Percentiles rank a stretch among this genome's conserved stretches.
Conservation (phyloP, 768 basidiomycete genomes). For the Collybia nuda region DNA sequence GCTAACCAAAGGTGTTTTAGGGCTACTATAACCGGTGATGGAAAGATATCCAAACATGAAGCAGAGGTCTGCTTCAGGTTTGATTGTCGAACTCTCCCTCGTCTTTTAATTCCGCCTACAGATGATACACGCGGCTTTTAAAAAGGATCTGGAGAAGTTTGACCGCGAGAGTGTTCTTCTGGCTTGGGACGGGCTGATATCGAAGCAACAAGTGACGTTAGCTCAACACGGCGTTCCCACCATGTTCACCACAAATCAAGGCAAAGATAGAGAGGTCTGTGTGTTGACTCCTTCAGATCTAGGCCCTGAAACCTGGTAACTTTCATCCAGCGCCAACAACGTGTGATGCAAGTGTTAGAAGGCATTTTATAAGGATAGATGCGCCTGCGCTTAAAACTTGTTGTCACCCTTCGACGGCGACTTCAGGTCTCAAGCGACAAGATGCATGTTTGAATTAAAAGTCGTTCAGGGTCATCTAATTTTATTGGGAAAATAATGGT, state of each 20-base stretch:
- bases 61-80: slow-evolving; percentile 41
- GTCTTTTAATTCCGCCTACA: slow-evolving; percentile 25
- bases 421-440: no score
- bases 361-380: slow-evolving; percentile 14
- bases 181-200: slow-evolving; percentile 76
- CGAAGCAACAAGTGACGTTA: slow-evolving; percentile 67
- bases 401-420: no score
- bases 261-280: slow-evolving; percentile 57
- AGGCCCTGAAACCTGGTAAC: slow-evolving; percentile 1
- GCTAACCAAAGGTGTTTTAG: slow-evolving; percentile 33
- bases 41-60: slow-evolving; percentile 64
- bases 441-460: no score
- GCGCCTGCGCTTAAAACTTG: no score
- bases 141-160: slow-evolving; percentile 64
- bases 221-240: slow-evolving; percentile 63
- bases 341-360: slow-evolving; percentile 68
- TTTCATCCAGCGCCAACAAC: slow-evolving; percentile 57
- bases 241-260: slow-evolving; percentile 60
- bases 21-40: slow-evolving; percentile 63
- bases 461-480: no score
- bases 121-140: slow-evolving; percentile 66
- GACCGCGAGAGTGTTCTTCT: slow-evolving; percentile 67
- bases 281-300: neutral
- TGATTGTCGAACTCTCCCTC: neutral
- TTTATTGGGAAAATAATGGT: no score